phyloP scores from a whole-genome alignment of 129 eudicot species.

The Kitagawia praeruptora region DNA sequence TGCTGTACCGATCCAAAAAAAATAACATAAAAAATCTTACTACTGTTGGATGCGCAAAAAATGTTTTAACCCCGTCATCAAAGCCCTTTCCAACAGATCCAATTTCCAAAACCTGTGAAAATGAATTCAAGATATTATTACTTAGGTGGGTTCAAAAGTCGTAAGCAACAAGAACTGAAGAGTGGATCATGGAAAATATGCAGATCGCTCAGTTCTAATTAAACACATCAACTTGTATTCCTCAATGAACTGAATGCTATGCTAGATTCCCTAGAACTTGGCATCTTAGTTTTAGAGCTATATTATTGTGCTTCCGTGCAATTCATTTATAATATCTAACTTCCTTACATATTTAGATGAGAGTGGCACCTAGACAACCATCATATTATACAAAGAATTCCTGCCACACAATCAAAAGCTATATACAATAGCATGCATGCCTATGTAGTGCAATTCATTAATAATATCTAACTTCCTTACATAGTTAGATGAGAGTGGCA shows the following conservation, averaged over 20 bases:
- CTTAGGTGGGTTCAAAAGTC: background rate
- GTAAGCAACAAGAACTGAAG: background rate
- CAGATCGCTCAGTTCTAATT: background rate
- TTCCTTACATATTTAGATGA: background rate
- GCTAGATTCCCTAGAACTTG: background rate
- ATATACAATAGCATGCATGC: background rate
- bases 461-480: background rate
- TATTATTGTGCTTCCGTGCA: background rate
- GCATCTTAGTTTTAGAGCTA: background rate
- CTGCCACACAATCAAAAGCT: background rate
- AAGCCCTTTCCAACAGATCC: slow-evolving; percentile 92
- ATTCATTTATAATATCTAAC: background rate
- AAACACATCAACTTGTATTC: slow-evolving; percentile 2
- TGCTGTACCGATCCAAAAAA: background rate
- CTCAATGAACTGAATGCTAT: background rate
- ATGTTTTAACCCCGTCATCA: slow-evolving; percentile 48
- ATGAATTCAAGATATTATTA: slow-evolving; percentile 8
- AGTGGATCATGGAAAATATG: background rate
- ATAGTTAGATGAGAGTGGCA: background rate
- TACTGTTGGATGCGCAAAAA: slow-evolving; percentile 74
- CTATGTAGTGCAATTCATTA: background rate
- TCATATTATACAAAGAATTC: background rate
- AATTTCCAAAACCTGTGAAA: slow-evolving; percentile 72
- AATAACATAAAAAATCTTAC: slow-evolving; percentile 32
- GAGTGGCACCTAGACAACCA: background rate